phyloP scores from a whole-genome alignment of 2,329 filamentous ascomycete genomes.

The Talaromyces sp. region DNA sequence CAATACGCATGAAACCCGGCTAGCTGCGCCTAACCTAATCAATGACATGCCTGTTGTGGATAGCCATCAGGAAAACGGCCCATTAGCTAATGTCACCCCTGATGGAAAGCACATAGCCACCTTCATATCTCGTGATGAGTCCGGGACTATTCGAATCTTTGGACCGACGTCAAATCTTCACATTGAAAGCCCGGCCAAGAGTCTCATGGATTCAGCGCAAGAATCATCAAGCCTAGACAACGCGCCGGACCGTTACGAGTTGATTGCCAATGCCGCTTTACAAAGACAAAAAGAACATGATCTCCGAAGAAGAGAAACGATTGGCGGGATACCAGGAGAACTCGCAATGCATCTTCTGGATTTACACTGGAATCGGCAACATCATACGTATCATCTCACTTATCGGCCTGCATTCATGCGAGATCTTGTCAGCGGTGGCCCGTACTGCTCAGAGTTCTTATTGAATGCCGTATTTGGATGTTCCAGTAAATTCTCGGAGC shows the following conservation, averaged over 20 bases:
- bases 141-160: background rate
- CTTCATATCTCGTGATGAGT: background rate
- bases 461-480: slow-evolving; percentile 44
- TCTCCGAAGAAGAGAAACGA: slow-evolving; percentile 13
- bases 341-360: slow-evolving; percentile 38
- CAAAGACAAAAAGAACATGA: slow-evolving; percentile 23
- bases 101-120: background rate
- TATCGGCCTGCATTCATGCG: slow-evolving; percentile 41
- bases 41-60: background rate
- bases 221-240: background rate
- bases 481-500: slow-evolving; percentile 40
- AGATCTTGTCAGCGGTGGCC: slow-evolving; percentile 34
- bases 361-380: slow-evolving; percentile 41
- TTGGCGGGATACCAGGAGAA: slow-evolving; percentile 25
- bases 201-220: background rate
- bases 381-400: slow-evolving; percentile 38
- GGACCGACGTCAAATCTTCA: background rate
- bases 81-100: background rate
- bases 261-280: slow-evolving; percentile 24
- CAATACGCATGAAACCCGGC: background rate
- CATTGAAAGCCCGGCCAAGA: background rate
- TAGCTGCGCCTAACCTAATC: background rate
- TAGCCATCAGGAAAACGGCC: background rate
- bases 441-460: slow-evolving; percentile 38
- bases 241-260: slow-evolving; percentile 18